Evolutionary conservation across 2,329 filamentous ascomycete genomes (phyloP), one percentile per base, ranked within the genome.

Genomic region (Claviceps monticola): DNA sequence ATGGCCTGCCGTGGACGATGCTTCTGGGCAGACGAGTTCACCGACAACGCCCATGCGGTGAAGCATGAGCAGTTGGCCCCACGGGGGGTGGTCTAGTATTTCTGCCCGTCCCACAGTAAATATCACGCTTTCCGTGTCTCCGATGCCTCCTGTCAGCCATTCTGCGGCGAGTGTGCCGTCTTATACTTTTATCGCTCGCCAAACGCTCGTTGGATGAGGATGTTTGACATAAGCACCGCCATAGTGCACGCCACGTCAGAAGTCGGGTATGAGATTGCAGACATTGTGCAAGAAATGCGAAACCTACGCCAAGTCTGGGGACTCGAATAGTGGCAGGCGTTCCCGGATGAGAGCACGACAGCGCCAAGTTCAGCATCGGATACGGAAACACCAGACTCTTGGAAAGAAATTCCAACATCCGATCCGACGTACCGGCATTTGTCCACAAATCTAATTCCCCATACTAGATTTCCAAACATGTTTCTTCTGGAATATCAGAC

Each of bases 91-190:
- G 56, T 55, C 45, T 64, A 59, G 58, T 66, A 66, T 38, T 59
- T 59, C 52, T 68, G 66, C 51, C 61, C 62, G 14, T 44, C 57
- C 5, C 65, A 68, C 41, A 50, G 53, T 13, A 13, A 45, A 16
- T 61, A 59, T 39, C 65, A 68, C 56, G 58, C 59, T 17, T 59
- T 67, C 8, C 52, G 53, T 34, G 46, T 56, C 36, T 34, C 11
- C 8, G 11, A 21, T 3, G 23, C 37, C 13, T 48, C 46, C 5
- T 6, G n/a, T 1, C 65, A 68, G 46, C 65, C 66, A 1, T 49
- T 54, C 3, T 68, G 64, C 36, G 65, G 64, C 55, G 66, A 67
- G 50, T 68, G 65, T 42, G 60, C 65, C 19, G 59, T 59, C 17
- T 46, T 66, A 7, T 66, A 61, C 55, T 65, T 57, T 47, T 21